Conservation (phyloP, 257 asterid species). For the Coffea eugenioides region DNA sequence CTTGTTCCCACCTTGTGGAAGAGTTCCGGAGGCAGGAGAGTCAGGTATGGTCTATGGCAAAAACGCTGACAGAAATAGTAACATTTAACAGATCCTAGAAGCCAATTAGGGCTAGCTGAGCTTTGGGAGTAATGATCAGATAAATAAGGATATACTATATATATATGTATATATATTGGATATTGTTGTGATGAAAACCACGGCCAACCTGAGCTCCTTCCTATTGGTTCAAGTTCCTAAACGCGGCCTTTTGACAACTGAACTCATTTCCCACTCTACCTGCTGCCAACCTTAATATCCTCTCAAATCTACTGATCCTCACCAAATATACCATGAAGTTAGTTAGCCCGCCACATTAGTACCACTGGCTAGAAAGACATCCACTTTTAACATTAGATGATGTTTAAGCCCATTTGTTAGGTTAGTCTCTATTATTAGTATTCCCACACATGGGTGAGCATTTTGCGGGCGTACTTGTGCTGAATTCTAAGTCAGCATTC, state of each 20-base stretch:
- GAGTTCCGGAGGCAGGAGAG: neutral
- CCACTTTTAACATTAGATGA: neutral
- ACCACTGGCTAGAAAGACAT: neutral
- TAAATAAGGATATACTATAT: neutral
- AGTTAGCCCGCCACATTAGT: neutral
- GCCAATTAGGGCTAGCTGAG: conserved; percentile 59
- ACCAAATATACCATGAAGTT: neutral
- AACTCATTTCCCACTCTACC: neutral
- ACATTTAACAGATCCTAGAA: conserved; percentile 44
- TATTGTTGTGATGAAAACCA: conserved; percentile 32
- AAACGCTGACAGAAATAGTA: no score
- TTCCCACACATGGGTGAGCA: conserved; percentile 23
- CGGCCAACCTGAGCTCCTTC: conserved; percentile 20
- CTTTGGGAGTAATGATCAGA: conserved; percentile 41
- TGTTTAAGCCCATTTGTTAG: neutral
- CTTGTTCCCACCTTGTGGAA: neutral
- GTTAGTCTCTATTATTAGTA: neutral
- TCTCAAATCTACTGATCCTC: neutral
- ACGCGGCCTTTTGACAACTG: conserved; percentile 14
- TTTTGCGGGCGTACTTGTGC: conserved; percentile 16
- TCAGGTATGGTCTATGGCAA: neutral
- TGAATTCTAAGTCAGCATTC: conserved; percentile 20
- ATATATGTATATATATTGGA: no score
- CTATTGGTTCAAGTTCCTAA: conserved; percentile 44
- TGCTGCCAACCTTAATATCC: neutral